A percentile compares a stretch with the other conserved stretches of the same genome.
Evolutionary conservation across 2,329 filamentous ascomycete species (phyloP).

Genomic region (Aspergillus fructus): DNA sequence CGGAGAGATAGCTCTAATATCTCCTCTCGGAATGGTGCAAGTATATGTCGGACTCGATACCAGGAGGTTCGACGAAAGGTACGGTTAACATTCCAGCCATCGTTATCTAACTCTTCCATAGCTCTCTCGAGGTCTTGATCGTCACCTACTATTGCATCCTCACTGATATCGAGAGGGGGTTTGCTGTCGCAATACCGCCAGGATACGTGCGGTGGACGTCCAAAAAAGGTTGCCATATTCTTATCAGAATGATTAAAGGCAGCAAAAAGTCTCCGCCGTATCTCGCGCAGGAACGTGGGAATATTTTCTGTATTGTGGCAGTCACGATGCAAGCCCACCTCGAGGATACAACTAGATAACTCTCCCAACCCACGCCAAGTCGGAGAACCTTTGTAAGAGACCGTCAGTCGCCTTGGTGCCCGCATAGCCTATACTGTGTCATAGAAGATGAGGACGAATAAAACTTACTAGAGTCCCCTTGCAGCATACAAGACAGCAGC

Average conservation of each 20-base stretch:
- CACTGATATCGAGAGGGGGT: constrained; percentile 26
- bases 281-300: constrained; percentile 24
- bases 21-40: constrained; percentile 27
- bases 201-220: constrained; percentile 26
- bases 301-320: constrained; percentile 11
- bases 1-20: constrained; percentile 27
- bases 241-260: constrained; percentile 31
- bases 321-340: constrained; percentile 27
- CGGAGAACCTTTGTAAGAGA: constrained; percentile 15
- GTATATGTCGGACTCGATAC: constrained; percentile 25
- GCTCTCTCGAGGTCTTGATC: constrained; percentile 9
- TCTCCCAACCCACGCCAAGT: constrained; percentile 29
- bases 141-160: constrained; percentile 16
- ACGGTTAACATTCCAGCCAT: constrained; percentile 21
- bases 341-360: constrained; percentile 27
- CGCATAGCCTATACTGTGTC: neutral
- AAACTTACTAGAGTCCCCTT: constrained; percentile 37
- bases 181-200: constrained; percentile 23
- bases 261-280: constrained; percentile 25
- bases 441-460: neutral
- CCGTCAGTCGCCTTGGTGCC: neutral
- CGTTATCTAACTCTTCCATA: constrained; percentile 13
- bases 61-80: constrained; percentile 23
- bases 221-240: constrained; percentile 28
- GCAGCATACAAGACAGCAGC: constrained; percentile 34